Conservation (phyloP, 345 rosid species). For the Kernera saxatilis region DNA sequence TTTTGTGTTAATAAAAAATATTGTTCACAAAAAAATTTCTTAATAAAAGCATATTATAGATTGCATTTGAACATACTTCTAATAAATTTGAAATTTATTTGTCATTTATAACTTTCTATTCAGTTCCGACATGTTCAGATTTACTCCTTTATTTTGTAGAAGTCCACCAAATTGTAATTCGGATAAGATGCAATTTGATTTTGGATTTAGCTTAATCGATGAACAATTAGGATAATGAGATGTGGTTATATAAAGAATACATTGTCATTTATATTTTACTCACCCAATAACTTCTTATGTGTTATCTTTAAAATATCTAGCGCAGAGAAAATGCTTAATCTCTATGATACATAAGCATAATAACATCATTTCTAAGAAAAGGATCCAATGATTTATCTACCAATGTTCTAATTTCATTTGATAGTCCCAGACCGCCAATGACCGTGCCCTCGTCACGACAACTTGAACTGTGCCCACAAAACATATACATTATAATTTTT, state of each 20-base stretch:
- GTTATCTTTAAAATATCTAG: not conserved
- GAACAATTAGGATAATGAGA: not conserved
- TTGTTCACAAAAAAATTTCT: not conserved
- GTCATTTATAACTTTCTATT: too few relatives aligned
- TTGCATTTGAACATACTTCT: too few relatives aligned
- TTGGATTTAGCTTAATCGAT: not conserved
- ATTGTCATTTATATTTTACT: not conserved
- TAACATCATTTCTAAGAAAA: not conserved
- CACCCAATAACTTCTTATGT: not conserved
- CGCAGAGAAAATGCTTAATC: not conserved
- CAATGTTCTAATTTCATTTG: not conserved
- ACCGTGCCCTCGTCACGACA: not conserved
- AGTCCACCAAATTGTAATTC: not conserved
- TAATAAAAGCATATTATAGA: too few relatives aligned
- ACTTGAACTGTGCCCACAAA: not conserved
- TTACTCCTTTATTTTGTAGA: too few relatives aligned
- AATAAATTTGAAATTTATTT: too few relatives aligned
- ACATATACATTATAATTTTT: too few relatives aligned
- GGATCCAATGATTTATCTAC: not conserved
- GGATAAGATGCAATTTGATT: not conserved
- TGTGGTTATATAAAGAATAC: not conserved
- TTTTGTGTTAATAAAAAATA: too few relatives aligned
- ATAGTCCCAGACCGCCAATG: not conserved
- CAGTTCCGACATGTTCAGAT: too few relatives aligned
- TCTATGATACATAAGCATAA: not conserved